Evolutionary conservation across 1,284 basidiomycete genomes (phyloP).

Genomic region (Cutaneotrichosporon sp.): DNA sequence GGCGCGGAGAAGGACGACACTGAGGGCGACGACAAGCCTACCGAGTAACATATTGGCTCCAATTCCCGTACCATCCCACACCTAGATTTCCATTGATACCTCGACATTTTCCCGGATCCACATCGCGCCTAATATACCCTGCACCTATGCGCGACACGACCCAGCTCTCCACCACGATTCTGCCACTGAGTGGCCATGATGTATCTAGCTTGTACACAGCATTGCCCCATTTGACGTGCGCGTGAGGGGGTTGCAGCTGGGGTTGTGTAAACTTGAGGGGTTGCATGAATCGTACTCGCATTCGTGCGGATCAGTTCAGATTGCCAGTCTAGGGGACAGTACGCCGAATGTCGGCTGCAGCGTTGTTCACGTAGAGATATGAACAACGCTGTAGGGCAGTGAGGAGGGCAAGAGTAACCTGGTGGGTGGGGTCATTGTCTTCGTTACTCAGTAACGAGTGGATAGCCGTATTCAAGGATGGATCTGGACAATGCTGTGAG

Average conservation of each 20-base stretch:
- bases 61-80: not conserved
- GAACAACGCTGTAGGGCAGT: too few relatives aligned
- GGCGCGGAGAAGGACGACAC: slow-evolving; percentile 5
- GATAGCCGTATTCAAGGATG: too few relatives aligned
- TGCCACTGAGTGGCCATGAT: slow-evolving; percentile 7
- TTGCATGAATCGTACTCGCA: too few relatives aligned
- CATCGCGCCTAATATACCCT: slow-evolving; percentile 1
- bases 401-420: too few relatives aligned
- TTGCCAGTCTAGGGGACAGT: too few relatives aligned
- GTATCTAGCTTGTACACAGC: slow-evolving; percentile 5
- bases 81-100: not conserved
- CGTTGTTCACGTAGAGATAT: too few relatives aligned
- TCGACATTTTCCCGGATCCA: not conserved
- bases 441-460: too few relatives aligned
- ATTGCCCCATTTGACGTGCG: slow-evolving; percentile 1
- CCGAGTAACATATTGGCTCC: not conserved
- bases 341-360: too few relatives aligned
- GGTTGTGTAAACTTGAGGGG: too few relatives aligned
- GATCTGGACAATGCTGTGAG: too few relatives aligned
- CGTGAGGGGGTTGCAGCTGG: not conserved
- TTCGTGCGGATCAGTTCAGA: too few relatives aligned
- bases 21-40: not conserved
- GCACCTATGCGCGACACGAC: not conserved
- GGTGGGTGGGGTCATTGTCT: too few relatives aligned
- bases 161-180: not conserved